These are phyloP conservation scores for Hyaloscypha finlandica DNA, from an alignment of 495 filamentous ascomycete genomes.

Conservation along the genomic window DNA sequence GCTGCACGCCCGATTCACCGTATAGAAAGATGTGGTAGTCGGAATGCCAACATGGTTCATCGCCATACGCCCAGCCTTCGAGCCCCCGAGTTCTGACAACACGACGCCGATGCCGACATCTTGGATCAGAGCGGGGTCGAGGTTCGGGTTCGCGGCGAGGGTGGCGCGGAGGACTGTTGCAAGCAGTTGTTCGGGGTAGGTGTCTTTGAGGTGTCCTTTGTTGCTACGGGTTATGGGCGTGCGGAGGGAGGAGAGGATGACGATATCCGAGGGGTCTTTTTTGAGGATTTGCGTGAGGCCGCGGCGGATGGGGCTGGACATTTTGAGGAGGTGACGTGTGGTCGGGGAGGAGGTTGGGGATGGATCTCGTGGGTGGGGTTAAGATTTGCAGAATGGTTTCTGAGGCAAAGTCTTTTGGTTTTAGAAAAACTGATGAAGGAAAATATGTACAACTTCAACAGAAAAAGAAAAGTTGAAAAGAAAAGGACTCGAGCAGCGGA, in stretches of 20 bases:
- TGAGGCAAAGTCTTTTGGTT: too few species aligned
- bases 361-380: background rate
- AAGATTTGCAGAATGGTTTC: background rate
- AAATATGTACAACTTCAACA: background rate
- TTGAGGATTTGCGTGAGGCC: constrained; percentile 76
- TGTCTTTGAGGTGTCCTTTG: constrained; percentile 82
- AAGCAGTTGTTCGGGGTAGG: constrained; percentile 89
- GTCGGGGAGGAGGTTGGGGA: constrained; percentile 1
- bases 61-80: constrained; percentile 90
- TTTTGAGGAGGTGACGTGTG: constrained; percentile 14
- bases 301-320: constrained; percentile 35
- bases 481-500: background rate
- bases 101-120: constrained; percentile 88
- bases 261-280: constrained; percentile 78
- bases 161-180: constrained; percentile 81
- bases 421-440: background rate
- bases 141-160: constrained; percentile 70
- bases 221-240: constrained; percentile 81
- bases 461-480: background rate
- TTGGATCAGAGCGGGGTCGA: constrained; percentile 70
- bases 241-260: constrained; percentile 85
- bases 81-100: constrained; percentile 85
- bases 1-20: constrained; percentile 84
- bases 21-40: constrained; percentile 73
- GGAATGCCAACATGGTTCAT: constrained; percentile 80